A percentile compares a stretch with the other conserved stretches of the same genome.
Evolutionary conservation across 805 yeast genomes (phyloP).

Genomic region (Hermanozyma aechmeae): DNA sequence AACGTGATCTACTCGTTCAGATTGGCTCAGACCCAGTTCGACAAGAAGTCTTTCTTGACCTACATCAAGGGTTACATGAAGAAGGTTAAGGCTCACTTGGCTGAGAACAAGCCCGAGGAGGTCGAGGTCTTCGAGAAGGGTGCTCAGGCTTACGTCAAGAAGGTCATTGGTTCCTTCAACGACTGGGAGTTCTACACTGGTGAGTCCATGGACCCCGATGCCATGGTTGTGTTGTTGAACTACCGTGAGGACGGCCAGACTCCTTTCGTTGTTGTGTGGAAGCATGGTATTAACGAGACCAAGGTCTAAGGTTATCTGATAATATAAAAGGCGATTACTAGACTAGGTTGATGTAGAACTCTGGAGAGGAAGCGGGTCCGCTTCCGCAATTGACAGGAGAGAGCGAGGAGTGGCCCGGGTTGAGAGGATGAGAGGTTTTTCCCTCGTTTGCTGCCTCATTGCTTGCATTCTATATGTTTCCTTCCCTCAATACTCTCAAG

Average conservation of each 20-base stretch:
- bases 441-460: neutral
- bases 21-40: slow-evolving; percentile 90
- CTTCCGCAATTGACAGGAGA: too few species aligned
- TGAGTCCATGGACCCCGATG: slow-evolving; percentile 99
- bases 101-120: slow-evolving; percentile 82
- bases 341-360: neutral
- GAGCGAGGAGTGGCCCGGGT: too few species aligned
- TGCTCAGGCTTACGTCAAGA: slow-evolving; percentile 93
- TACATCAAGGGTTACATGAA: slow-evolving; percentile 99
- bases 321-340: slow-evolving; percentile 1
- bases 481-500: neutral
- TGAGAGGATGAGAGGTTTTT: too few species aligned
- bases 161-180: slow-evolving; percentile 88
- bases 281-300: slow-evolving; percentile 87
- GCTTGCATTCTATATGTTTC: slow-evolving; percentile 1
- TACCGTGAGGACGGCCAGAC: slow-evolving; percentile 99
- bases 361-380: neutral
- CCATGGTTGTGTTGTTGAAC: slow-evolving; percentile 94
- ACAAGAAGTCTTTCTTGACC: slow-evolving; percentile 94
- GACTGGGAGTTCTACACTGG: slow-evolving; percentile 99
- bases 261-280: slow-evolving; percentile 97
- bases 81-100: slow-evolving; percentile 82
- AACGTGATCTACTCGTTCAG: slow-evolving; percentile 98
- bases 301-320: slow-evolving; percentile 58
- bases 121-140: slow-evolving; percentile 93